phyloP scores from a whole-genome alignment of 129 eudicot species.

The Deinandra increscens region DNA sequence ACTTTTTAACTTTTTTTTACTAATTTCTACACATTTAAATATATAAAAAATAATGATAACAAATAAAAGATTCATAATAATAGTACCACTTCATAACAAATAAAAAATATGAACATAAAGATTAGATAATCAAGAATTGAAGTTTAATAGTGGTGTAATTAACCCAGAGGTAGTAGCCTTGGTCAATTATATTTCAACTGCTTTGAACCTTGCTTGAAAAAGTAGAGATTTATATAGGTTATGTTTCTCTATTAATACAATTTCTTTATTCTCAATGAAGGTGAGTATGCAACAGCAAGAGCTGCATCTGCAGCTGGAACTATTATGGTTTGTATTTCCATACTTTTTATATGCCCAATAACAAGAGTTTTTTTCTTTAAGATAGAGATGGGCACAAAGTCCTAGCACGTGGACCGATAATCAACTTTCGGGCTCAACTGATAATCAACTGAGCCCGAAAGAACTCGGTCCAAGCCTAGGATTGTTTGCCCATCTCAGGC shows the following conservation, averaged over 20 bases:
- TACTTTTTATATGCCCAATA: background rate
- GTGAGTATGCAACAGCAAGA: constrained; percentile 46
- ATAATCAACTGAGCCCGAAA: background rate
- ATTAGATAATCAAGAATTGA: too few species aligned
- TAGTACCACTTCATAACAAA: too few species aligned
- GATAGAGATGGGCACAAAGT: background rate
- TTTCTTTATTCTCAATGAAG: constrained; percentile 18
- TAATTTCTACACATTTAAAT: too few species aligned
- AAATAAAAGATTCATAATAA: too few species aligned
- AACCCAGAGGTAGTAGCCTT: too few species aligned
- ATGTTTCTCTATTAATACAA: background rate
- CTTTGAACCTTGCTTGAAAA: too few species aligned
- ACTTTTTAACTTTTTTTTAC: too few species aligned
- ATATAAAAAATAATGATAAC: too few species aligned
- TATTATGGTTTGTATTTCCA: constrained; percentile 32
- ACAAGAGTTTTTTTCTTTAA: background rate
- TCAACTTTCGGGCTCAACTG: background rate
- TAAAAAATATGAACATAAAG: too few species aligned
- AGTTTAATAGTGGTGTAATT: too few species aligned
- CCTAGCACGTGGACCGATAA: background rate
- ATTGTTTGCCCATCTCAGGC: background rate
- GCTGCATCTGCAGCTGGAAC: constrained; percentile 44
- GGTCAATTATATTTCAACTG: too few species aligned
- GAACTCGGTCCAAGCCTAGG: background rate
- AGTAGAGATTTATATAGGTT: background rate